Percentiles rank a stretch among this genome's conserved stretches.
These are phyloP conservation scores for Microcos paniculata DNA, from an alignment of 345 rosid genomes.

Conservation along the genomic window DNA sequence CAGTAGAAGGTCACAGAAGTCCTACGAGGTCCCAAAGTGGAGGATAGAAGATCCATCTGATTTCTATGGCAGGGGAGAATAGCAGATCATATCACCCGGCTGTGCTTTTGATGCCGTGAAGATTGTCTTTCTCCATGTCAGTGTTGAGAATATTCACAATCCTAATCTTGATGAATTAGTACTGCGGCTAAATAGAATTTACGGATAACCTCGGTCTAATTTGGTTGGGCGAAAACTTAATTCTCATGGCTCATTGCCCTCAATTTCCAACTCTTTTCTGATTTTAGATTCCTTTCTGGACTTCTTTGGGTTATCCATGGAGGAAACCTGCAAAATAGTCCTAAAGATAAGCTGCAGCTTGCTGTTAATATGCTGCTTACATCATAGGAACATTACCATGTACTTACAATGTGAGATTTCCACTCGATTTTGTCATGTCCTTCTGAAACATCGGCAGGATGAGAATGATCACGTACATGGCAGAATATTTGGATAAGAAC, in stretches of 20 bases:
- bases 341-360: not conserved
- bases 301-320: conserved; percentile 48
- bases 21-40: not conserved
- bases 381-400: not conserved
- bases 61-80: not conserved
- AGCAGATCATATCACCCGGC: too few species aligned
- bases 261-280: not conserved
- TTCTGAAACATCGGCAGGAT: conserved; percentile 34
- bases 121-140: not conserved
- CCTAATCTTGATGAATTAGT: not conserved
- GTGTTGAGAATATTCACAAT: not conserved
- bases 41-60: not conserved
- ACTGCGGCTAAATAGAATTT: not conserved
- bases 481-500: conserved; percentile 78
- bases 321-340: conserved; percentile 48
- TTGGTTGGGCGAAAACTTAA: not conserved
- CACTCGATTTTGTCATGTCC: conserved; percentile 49
- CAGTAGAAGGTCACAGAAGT: not conserved
- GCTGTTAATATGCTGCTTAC: not conserved
- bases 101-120: too few species aligned
- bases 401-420: conserved; percentile 80
- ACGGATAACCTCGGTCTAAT: not conserved
- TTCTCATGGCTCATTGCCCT: not conserved
- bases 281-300: conserved; percentile 31
- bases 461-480: conserved; percentile 42